phyloP scores from a whole-genome alignment of 2,329 filamentous ascomycete species.

The Pseudopithomyces maydicus region DNA sequence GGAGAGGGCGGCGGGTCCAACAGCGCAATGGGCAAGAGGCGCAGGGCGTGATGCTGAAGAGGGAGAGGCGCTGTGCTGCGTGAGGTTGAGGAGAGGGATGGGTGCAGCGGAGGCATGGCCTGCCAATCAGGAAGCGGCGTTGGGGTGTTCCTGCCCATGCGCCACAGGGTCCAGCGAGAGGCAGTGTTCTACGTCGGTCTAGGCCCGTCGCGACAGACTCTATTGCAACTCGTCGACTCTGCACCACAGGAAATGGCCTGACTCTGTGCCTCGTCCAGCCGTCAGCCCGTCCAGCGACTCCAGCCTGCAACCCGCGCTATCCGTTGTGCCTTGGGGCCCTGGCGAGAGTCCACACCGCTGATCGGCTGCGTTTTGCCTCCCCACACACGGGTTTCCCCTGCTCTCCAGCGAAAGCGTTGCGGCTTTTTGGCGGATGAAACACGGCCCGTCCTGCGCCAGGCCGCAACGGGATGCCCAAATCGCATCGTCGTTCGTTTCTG shows the following conservation, averaged over 20 bases:
- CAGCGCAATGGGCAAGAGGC: not conserved
- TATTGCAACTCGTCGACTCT: not conserved
- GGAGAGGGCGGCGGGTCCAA: not conserved
- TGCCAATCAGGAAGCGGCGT: conserved; percentile 3
- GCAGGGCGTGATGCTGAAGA: not conserved
- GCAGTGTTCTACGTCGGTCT: not conserved
- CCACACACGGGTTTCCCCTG: not conserved
- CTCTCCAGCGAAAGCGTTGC: not conserved
- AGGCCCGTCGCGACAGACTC: not conserved
- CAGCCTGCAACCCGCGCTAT: not conserved
- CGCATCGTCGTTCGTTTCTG: not conserved
- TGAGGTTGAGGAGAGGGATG: not conserved
- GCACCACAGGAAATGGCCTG: conserved; percentile 8
- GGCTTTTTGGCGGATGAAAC: conserved; percentile 12
- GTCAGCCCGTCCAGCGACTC: conserved; percentile 8
- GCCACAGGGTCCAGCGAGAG: conserved; percentile 5
- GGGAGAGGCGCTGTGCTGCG: not conserved
- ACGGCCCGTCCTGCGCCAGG: conserved; percentile 13
- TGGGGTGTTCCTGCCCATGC: conserved; percentile 4
- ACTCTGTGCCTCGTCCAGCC: not conserved
- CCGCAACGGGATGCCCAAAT: conserved; percentile 4
- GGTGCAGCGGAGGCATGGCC: not conserved
- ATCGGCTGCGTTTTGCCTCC: not conserved
- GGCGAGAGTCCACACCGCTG: conserved; percentile 1
- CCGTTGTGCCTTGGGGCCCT: not conserved